These are phyloP conservation scores for Passiflora organensis DNA, from an alignment of 345 rosid genomes.

Conservation along the genomic window DNA sequence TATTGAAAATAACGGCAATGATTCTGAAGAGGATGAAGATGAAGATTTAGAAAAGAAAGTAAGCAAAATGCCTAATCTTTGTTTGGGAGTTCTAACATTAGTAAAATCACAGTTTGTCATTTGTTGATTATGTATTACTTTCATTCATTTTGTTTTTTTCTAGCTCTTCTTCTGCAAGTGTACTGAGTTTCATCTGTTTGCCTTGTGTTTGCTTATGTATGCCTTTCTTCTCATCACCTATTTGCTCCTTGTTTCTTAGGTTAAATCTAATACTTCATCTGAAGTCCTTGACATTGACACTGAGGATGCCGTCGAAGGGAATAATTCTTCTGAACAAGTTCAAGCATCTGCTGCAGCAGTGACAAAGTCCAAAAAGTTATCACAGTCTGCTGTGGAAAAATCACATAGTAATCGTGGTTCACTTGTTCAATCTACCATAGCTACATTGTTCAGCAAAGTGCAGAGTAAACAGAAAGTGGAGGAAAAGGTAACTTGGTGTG, in stretches of 20 bases:
- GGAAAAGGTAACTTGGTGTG: constrained; percentile 35
- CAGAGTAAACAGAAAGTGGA: constrained; percentile 31
- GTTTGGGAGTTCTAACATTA: constrained; percentile 9
- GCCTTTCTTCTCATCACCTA: constrained; percentile 2
- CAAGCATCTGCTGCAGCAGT: constrained; percentile 19
- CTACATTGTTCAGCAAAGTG: constrained; percentile 59
- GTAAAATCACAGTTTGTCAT: constrained; percentile 18
- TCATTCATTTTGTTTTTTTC: constrained; percentile 5
- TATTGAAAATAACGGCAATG: constrained; percentile 34
- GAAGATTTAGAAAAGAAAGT: constrained; percentile 43
- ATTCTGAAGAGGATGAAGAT: constrained; percentile 35
- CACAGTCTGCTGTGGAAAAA: constrained; percentile 31
- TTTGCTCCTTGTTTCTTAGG: constrained; percentile 18
- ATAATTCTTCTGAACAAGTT: no score
- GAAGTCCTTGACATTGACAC: constrained; percentile 14
- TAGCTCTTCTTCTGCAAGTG: background rate
- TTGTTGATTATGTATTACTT: background rate
- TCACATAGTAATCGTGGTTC: constrained; percentile 30
- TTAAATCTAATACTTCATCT: constrained; percentile 24
- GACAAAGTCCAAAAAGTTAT: constrained; percentile 24
- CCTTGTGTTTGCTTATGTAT: background rate
- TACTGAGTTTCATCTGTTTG: background rate
- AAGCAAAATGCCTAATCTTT: constrained; percentile 21
- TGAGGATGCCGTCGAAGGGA: constrained; percentile 15
- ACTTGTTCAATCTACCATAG: constrained; percentile 72